Evolutionary conservation across 2,329 filamentous ascomycete genomes (phyloP), one percentile per base, ranked within the genome.

Genomic region (Aspergillus arachidicola): DNA sequence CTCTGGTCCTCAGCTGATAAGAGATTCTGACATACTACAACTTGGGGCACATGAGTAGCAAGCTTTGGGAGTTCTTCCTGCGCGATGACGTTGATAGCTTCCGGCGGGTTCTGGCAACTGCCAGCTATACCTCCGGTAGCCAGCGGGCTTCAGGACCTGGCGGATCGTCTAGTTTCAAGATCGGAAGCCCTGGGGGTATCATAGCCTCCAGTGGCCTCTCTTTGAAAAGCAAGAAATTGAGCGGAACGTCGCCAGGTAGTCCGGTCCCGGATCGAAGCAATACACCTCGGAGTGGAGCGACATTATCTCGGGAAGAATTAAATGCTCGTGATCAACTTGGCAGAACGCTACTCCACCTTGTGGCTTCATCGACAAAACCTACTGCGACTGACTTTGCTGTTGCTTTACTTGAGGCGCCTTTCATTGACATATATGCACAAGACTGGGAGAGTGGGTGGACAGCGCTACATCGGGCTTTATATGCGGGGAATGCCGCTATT

Each of bases 71-170:
- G 86, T 92, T 88, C 79, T 98, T 94, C 79, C 91, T 96, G 85
- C 91, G 97, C 88, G 92, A 97, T 86, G 93, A 99, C 88, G 91
- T 97, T 88, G 94, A 96, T 79, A 89, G 84, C 77, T 98, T 99
- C 86, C 91, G 91, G 83, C 91, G 90, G 83, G 87, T 96, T 76
- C 86, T 99, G 86, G 89, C 89, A 75, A 88, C 87, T 78, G 85
- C 90, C 80, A 84, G 85, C 75, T 85, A 81, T 85, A 82, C 75
- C 51, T 66, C 72, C 64, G 73, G 72, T 65, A 69, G 74, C 53
- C 76, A 74, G 62, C 68, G 75, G 62, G 61, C 69, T 63, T 62
- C 68, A 55, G 72, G 68, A 58, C 66, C 67, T 51, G 72, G 70
- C 67, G 71, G 69, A 41, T 61, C 66, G 28, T 59, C 71, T 48